Percentiles rank a stretch among this genome's conserved stretches.
Conservation (phyloP, 805 yeast species). For the Brettanomyces anomalus region DNA sequence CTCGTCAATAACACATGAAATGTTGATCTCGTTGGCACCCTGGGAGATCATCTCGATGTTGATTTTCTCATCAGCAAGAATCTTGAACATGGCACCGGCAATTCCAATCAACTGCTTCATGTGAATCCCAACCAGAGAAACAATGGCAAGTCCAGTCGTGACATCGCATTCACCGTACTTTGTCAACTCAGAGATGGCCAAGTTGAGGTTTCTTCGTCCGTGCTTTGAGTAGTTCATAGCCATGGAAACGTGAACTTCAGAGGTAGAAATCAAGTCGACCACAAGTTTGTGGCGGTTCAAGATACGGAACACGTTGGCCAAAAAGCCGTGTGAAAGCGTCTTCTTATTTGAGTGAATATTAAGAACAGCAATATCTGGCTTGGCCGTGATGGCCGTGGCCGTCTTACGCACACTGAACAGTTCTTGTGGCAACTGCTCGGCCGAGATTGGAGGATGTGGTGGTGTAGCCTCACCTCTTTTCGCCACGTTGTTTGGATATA, state of each 20-base stretch:
- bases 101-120: constrained; percentile 96
- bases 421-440: constrained; percentile 36
- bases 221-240: constrained; percentile 80
- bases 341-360: constrained; percentile 92
- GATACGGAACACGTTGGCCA: constrained; percentile 82
- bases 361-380: constrained; percentile 82
- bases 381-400: constrained; percentile 95
- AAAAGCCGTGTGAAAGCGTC: constrained; percentile 87
- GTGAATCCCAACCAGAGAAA: constrained; percentile 91
- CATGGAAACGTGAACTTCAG: constrained; percentile 98
- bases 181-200: constrained; percentile 70
- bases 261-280: constrained; percentile 92
- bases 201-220: constrained; percentile 41
- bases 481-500: constrained; percentile 85
- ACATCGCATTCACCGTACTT: constrained; percentile 85
- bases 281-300: constrained; percentile 78
- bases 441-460: constrained; percentile 86
- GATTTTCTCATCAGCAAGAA: constrained; percentile 82
- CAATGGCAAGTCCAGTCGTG: constrained; percentile 79
- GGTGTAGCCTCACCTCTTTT: constrained; percentile 85
- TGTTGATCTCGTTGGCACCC: constrained; percentile 97
- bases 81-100: constrained; percentile 94
- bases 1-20: constrained; percentile 87
- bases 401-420: constrained; percentile 45
- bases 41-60: constrained; percentile 98